Evolutionary conservation across 1,284 basidiomycete genomes (phyloP), one percentile per base, ranked within the genome.

Genomic region (Inonotus hispidus): DNA sequence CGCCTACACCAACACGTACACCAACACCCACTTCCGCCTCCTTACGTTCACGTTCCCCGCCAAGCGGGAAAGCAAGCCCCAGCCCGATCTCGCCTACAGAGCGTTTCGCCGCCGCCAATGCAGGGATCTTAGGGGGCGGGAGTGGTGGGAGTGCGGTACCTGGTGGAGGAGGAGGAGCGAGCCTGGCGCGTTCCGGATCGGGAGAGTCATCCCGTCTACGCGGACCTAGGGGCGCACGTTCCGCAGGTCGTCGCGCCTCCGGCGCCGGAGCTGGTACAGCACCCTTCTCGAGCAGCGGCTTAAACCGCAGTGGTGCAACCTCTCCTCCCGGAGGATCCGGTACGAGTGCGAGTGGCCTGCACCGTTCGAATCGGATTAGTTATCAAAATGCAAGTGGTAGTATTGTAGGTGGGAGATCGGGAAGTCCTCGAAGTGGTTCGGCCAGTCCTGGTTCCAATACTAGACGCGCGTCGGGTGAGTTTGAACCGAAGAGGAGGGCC

Each of bases 181-280:
- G 74, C 39, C 67, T 79, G 63, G 68, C 77, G 61, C 74, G 82
- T 62, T 72, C 76, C 59, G 71, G 73, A 21, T 79, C 81, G 3
- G 72, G 71, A 39, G 76, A 77, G 4, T 72, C 77, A 0, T 72
- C 77, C 1, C 72, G 80, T 19, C 67, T 82, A 6, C 79, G 85
- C 60, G 82, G 82, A 0, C 82, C 83, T 0, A 76, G 85, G 59
- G 71, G 77, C 35, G 74, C 79, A 23, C 75, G 80, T 41, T 74
- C 73, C n/a, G 62, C 70, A 6, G 41, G 13, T 21, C 72, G 60
- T 35, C 43, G 38, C 2, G 29, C 53, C 4, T 55, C 61, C 23
- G 74, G 77, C 37, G 71, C 79, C 11, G 83, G 87, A 52, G 79
- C 81, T 64, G 78, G 71, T 58, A 73, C 84, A 71, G 78, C 84